Conservation (phyloP, 192 early-diverging fungal species). For the Mortierella alpina region DNA sequence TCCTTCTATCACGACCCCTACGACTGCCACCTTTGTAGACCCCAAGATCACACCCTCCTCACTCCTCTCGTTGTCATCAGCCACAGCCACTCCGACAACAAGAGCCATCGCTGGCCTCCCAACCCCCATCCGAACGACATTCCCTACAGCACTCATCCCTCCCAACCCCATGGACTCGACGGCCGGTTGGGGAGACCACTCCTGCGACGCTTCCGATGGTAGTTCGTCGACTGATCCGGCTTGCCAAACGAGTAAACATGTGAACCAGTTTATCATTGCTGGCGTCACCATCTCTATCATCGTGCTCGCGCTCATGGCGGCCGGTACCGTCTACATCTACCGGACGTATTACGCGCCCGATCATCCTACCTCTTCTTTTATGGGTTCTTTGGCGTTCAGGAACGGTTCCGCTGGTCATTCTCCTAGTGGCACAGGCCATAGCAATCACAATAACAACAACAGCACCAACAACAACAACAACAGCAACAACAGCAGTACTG, state of each 20-base stretch:
- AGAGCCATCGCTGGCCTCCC: not conserved
- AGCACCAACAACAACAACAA: not conserved
- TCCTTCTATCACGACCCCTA: no score
- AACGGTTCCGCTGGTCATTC: no score
- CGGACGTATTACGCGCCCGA: slow-evolving; percentile 10
- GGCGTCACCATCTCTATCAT: slow-evolving; percentile 6
- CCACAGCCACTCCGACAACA: not conserved
- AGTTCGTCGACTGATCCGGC: not conserved
- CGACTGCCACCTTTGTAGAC: no score
- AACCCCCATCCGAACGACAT: not conserved
- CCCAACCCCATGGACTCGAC: slow-evolving; percentile 20
- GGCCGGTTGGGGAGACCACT: not conserved
- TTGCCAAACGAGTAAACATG: not conserved
- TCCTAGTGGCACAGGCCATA: no score
- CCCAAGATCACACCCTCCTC: no score
- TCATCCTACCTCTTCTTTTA: no score
- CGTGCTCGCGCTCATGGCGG: slow-evolving; percentile 6
- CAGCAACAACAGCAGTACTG: not conserved
- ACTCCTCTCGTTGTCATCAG: not conserved
- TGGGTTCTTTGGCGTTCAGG: no score
- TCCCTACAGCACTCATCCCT: slow-evolving; percentile 22
- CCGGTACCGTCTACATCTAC: slow-evolving; percentile 22
- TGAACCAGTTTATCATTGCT: slow-evolving; percentile 11
- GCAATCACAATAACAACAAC: no score
- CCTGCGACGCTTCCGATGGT: not conserved